phyloP scores from a whole-genome alignment of 177 flowering plant species.

The Vitis hybrid region DNA sequence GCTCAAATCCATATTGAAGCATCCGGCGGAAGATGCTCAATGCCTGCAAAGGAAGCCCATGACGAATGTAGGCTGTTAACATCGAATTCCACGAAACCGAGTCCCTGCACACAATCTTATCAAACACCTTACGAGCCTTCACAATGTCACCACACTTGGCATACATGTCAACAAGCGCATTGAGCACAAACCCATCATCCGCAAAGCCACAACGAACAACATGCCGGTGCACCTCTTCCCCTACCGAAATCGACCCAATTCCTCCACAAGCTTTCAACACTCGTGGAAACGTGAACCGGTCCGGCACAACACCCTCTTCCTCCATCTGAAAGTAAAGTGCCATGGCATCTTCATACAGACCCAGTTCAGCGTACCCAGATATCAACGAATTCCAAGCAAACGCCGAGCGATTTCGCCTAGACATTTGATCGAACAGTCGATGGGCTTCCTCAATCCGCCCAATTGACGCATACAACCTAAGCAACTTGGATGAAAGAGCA shows the following conservation, averaged over 20 bases:
- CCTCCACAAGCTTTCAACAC: conserved; percentile 89
- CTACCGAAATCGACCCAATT: conserved; percentile 57
- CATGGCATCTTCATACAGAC: conserved; percentile 74
- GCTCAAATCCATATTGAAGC: conserved; percentile 48
- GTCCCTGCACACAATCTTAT: conserved; percentile 47
- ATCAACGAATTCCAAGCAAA: conserved; percentile 92
- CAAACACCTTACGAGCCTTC: conserved; percentile 70
- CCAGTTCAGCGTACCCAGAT: conserved; percentile 73
- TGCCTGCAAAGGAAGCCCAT: conserved; percentile 56
- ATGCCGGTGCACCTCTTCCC: conserved; percentile 74
- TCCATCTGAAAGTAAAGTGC: conserved; percentile 87
- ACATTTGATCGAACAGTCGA: conserved; percentile 80
- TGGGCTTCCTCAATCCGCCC: conserved; percentile 72
- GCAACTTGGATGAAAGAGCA: conserved; percentile 66
- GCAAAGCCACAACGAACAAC: conserved; percentile 62
- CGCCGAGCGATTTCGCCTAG: conserved; percentile 37
- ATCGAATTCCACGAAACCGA: conserved; percentile 84
- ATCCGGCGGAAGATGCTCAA: conserved; percentile 47
- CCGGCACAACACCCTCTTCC: conserved; percentile 81
- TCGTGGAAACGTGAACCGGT: conserved; percentile 77
- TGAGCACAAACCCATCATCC: conserved; percentile 56
- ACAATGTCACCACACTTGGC: conserved; percentile 91
- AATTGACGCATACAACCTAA: conserved; percentile 57
- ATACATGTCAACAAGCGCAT: conserved; percentile 89
- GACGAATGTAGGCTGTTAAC: conserved; percentile 60